Base-by-base conservation (phyloP, 495 filamentous ascomycete species). In the Podospora tetraspora region DNA sequence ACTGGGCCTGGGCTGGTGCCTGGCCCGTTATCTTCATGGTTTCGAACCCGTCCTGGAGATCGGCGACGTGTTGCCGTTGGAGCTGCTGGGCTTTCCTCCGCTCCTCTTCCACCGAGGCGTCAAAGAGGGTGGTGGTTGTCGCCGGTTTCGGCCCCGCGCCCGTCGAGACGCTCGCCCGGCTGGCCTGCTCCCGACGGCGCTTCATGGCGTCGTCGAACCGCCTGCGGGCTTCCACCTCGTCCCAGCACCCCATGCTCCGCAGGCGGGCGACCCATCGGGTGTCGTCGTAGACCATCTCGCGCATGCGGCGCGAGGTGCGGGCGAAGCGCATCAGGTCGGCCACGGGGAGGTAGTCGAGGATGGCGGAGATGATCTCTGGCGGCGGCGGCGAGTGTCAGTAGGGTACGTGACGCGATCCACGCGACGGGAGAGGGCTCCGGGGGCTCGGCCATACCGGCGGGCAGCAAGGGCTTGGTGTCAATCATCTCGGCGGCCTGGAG, bases 231-330 rank as follows among this genome's bases (percentile, higher is more conserved):
- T 97, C 95, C 6, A 79, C 76, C 75, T 99, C 96, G 74, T 94
- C 90, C 96, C 96, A 99, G 71, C 91, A 90, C 7, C 90, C 92
- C 86, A 99, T 97, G 30, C 83, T 84, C 73, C 90, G 88, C 34
- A 99, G 79, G 68, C 88, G 86, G 65, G 90, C 88, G 60, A 97
- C 90, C 95, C 95, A 99, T 80, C 94, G 86, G 22, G 92, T 91
- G 77, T 99, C 95, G 83, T 99, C 96, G 80, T 98, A 98, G 12
- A 96, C 96, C 93, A 99, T 99, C 78, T 99, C 95, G 71, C 90
- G 90, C 85, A 97, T 88, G 59, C 93, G 91, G 77, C 87, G 90
- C 64, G 93, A 97, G 30, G 91, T 90, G 30, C 90, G 89, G n/a
- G 95, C 95, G 76, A 91, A 94, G 64, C 88, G 87, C 69, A 97